Conservation (phyloP, 2,329 filamentous ascomycete species). For the Trichoderma asperellum region DNA sequence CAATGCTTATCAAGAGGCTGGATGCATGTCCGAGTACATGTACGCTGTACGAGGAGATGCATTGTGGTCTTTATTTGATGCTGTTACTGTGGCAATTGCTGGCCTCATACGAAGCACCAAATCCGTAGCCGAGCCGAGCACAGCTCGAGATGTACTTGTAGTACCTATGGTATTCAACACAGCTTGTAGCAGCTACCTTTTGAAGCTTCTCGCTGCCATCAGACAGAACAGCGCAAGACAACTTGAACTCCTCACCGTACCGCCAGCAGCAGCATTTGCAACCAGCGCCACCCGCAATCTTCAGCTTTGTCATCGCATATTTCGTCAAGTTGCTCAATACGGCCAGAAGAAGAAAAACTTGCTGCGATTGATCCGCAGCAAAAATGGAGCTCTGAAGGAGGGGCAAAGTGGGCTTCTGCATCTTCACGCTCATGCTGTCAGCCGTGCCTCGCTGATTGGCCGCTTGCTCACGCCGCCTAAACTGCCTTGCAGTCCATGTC, state of each 20-base stretch:
- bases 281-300: neutral
- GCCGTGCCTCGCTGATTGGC: conserved; percentile 8
- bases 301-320: neutral
- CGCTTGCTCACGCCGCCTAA: neutral
- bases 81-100: neutral
- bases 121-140: neutral
- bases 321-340: neutral
- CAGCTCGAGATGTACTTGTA: neutral
- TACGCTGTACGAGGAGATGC: neutral
- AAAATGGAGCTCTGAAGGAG: conserved; percentile 12
- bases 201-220: neutral
- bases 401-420: conserved; percentile 17
- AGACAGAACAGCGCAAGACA: neutral
- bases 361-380: conserved; percentile 13
- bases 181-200: neutral
- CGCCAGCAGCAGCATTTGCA: neutral
- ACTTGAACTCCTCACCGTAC: neutral
- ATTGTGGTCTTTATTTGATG: neutral
- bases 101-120: neutral
- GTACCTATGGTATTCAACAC: neutral
- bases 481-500: neutral
- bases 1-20: neutral
- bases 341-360: neutral
- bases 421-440: conserved; percentile 20
- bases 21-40: neutral